A percentile compares a stretch with the other conserved stretches of the same genome.
These are phyloP conservation scores for Globisporangium cystogenes DNA, from an alignment of 352 stramenopile genomes.

Conservation along the genomic window DNA sequence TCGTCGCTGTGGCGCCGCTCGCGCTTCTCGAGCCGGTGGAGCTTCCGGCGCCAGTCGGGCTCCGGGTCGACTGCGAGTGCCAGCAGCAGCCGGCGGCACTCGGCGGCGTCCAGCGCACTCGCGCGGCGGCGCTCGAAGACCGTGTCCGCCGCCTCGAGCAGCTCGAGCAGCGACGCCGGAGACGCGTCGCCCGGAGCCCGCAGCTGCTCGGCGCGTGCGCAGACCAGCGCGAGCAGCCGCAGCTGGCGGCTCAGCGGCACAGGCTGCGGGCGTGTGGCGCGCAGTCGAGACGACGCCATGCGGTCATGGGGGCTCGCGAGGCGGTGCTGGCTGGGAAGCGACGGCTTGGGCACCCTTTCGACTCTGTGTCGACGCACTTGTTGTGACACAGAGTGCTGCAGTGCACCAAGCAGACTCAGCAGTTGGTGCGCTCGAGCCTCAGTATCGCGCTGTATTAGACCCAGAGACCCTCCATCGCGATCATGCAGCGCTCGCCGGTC, in stretches of 20 bases:
- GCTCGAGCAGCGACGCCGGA: conserved; percentile 15
- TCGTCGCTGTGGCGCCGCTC: background rate
- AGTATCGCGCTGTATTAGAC: background rate
- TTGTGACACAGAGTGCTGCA: no score
- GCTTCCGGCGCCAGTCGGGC: conserved; percentile 50
- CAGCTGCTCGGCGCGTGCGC: background rate
- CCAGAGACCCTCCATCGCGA: conserved; percentile 1
- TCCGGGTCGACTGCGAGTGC: conserved; percentile 51
- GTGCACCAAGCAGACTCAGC: no score
- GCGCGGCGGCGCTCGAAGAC: conserved; percentile 52
- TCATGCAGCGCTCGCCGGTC: conserved; percentile 2
- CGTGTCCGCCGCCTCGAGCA: conserved; percentile 47
- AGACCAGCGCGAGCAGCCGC: background rate
- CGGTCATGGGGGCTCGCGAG: no score
- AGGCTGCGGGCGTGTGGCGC: no score
- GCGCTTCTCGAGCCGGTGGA: conserved; percentile 21
- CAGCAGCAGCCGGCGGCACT: conserved; percentile 51
- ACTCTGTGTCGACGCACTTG: no score
- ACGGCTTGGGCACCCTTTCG: no score
- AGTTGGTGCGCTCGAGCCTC: conserved; percentile 2
- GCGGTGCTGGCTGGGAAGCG: no score
- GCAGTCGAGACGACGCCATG: no score
- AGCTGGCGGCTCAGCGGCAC: background rate
- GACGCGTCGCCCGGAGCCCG: background rate
- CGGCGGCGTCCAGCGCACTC: conserved; percentile 30